These are phyloP conservation scores for Piromyces sp. DNA, from an alignment of 192 early-diverging fungal species.

Conservation along the genomic window DNA sequence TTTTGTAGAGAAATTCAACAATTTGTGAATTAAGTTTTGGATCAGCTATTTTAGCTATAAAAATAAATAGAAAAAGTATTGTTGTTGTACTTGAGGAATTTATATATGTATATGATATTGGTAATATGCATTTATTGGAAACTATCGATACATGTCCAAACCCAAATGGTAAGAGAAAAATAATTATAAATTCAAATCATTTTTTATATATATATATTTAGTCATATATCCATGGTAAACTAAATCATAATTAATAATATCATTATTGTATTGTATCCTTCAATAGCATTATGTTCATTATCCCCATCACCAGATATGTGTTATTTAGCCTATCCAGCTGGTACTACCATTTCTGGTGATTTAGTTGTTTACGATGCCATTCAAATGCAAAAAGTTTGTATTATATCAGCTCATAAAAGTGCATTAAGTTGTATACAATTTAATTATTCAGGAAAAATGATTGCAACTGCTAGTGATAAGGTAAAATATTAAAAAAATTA, in stretches of 20 bases:
- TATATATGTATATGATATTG: slow-evolving; percentile 92
- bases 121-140: slow-evolving; percentile 93
- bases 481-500: no score
- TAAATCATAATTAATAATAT: no score
- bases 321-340: slow-evolving; percentile 23
- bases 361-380: slow-evolving; percentile 87
- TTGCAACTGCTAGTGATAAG: slow-evolving; percentile 93
- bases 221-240: no score
- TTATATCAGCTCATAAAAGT: slow-evolving; percentile 89
- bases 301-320: slow-evolving; percentile 23
- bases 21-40: slow-evolving; percentile 95
- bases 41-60: slow-evolving; percentile 81
- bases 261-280: no score
- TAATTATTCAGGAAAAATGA: slow-evolving; percentile 75
- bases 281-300: neutral
- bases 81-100: slow-evolving; percentile 90
- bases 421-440: slow-evolving; percentile 71
- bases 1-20: slow-evolving; percentile 73
- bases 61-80: slow-evolving; percentile 83
- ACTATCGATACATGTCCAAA: slow-evolving; percentile 91
- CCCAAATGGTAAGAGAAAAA: slow-evolving; percentile 67
- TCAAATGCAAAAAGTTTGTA: slow-evolving; percentile 71
- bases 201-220: no score
- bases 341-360: slow-evolving; percentile 42
- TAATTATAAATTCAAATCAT: no score